Conservation (phyloP, 148 eudicot species). For the Euryodendron excelsum region DNA sequence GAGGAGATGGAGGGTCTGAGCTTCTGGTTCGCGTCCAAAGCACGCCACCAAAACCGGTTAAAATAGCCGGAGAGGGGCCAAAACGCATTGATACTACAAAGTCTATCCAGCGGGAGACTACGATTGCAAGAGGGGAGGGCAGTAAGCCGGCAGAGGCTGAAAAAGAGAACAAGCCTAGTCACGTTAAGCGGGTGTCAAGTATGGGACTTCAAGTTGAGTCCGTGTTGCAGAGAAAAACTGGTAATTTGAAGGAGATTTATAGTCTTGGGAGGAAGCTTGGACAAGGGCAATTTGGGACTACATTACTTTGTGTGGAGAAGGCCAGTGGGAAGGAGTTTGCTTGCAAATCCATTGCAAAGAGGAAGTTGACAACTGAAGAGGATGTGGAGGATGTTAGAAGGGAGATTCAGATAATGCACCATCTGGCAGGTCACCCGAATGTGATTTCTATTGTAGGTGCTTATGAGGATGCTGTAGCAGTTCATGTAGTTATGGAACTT, state of each 20-base stretch:
- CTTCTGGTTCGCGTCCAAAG: slow-evolving; percentile 10
- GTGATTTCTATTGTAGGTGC: slow-evolving; percentile 50
- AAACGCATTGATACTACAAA: slow-evolving; percentile 15
- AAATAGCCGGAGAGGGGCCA: slow-evolving; percentile 13
- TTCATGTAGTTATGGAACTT: slow-evolving; percentile 59
- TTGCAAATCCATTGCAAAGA: slow-evolving; percentile 55
- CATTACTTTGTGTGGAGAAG: slow-evolving; percentile 47
- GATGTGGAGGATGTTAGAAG: slow-evolving; percentile 64
- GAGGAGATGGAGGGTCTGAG: neutral
- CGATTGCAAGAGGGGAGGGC: slow-evolving; percentile 11
- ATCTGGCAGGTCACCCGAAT: slow-evolving; percentile 52
- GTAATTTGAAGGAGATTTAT: slow-evolving; percentile 43
- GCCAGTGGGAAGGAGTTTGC: slow-evolving; percentile 41
- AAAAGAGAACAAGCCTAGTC: slow-evolving; percentile 18
- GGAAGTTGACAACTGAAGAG: slow-evolving; percentile 49
- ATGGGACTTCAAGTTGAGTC: slow-evolving; percentile 47
- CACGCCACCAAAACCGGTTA: slow-evolving; percentile 19
- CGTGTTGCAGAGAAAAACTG: slow-evolving; percentile 47
- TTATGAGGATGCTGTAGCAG: slow-evolving; percentile 57
- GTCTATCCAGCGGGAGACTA: slow-evolving; percentile 21
- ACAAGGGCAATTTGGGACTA: slow-evolving; percentile 61
- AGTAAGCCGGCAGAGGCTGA: neutral
- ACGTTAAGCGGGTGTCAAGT: slow-evolving; percentile 37
- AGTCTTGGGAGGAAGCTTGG: slow-evolving; percentile 51
- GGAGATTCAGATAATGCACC: slow-evolving; percentile 68